Conservation (phyloP, 169 alveolate genomes). For the Plasmodium malariae region DNA sequence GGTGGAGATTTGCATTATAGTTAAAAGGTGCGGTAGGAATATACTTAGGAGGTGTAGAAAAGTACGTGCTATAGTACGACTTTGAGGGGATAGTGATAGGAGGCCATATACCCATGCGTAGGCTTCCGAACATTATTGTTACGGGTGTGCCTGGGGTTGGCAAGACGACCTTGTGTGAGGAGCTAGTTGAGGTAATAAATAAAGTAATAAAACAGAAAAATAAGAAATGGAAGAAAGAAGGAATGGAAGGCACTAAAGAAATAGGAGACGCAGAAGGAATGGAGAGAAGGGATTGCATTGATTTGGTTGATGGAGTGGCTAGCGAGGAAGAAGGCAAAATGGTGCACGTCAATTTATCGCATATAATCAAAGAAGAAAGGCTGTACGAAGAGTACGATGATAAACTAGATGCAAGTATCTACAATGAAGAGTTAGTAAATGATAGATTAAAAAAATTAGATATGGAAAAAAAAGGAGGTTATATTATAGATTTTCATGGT, state of each 20-base stretch:
- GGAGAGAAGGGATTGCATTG: no score
- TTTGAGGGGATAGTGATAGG: no score
- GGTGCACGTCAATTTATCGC: conserved; percentile 79
- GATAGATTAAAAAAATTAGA: conserved; percentile 56
- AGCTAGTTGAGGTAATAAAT: conserved; percentile 21
- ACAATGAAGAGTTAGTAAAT: conserved; percentile 77
- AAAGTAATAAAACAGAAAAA: background rate
- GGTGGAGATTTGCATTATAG: no score
- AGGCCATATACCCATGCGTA: no score
- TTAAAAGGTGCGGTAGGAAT: no score
- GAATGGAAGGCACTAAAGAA: background rate
- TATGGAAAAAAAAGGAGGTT: conserved; percentile 70
- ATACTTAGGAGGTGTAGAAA: no score
- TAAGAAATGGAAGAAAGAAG: no score
- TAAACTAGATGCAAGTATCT: conserved; percentile 82
- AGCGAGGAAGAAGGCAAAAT: conserved; percentile 2
- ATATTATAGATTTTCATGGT: conserved; percentile 83
- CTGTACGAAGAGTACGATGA: conserved; percentile 81
- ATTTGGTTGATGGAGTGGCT: no score
- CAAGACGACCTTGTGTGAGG: conserved; percentile 79
- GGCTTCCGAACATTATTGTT: conserved; percentile 80
- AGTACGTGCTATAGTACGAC: no score
- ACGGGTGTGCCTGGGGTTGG: conserved; percentile 88
- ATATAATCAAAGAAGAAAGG: conserved; percentile 79
- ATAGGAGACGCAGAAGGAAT: conserved; percentile 8